Conservation (phyloP, 2,329 filamentous ascomycete species). For the Intubia oerlemansii region DNA sequence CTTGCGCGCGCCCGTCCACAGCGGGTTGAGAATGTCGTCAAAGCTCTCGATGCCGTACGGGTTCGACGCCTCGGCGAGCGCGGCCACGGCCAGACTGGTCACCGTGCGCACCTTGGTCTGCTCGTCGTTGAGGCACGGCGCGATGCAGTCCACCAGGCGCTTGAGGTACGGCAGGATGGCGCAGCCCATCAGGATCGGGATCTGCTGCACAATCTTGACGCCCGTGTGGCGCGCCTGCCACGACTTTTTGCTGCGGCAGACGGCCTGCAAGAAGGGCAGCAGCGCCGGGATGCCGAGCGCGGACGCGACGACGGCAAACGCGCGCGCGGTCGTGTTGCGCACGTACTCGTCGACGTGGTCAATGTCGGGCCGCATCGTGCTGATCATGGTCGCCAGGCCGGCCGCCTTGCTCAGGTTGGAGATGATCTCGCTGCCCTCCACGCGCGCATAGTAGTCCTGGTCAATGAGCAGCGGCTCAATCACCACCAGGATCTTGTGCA, state of each 20-base stretch:
- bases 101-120: conserved; percentile 96
- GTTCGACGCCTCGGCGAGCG: conserved; percentile 85
- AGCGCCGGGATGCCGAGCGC: conserved; percentile 89
- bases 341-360: conserved; percentile 98
- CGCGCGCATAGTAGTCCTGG: conserved; percentile 96
- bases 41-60: conserved; percentile 99
- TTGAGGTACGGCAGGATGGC: conserved; percentile 90
- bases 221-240: conserved; percentile 97
- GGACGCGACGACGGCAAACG: conserved; percentile 91
- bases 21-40: conserved; percentile 86
- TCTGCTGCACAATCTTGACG: conserved; percentile 98
- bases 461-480: conserved; percentile 98
- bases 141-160: conserved; percentile 89
- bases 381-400: conserved; percentile 96
- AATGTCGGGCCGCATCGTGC: conserved; percentile 96
- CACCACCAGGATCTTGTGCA: conserved; percentile 95
- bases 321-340: conserved; percentile 87
- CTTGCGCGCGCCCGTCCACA: conserved; percentile 92
- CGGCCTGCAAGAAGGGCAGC: conserved; percentile 82
- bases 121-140: conserved; percentile 87
- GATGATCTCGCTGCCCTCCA: conserved; percentile 96
- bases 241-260: conserved; percentile 95
- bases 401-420: conserved; percentile 95
- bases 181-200: conserved; percentile 96
- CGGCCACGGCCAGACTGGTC: conserved; percentile 83